Conservation (phyloP, 176 grass and related monocot species). For the Chrysopogon serrulatus region DNA sequence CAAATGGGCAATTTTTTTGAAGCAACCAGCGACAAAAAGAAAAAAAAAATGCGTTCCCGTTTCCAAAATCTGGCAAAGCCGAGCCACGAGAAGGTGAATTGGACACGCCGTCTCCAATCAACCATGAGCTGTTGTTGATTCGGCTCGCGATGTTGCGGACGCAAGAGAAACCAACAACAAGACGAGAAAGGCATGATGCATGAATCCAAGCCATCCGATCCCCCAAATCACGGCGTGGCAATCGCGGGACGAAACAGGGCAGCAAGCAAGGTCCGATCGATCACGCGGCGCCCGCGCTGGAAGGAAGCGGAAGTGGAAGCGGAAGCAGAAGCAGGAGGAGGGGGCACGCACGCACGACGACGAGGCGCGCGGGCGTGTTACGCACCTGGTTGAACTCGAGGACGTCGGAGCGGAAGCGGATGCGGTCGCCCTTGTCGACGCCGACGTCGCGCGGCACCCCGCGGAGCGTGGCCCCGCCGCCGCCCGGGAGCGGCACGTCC, state of each 20-base stretch:
- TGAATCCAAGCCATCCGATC: neutral
- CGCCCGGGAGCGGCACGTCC: conserved; percentile 76
- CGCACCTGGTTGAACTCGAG: conserved; percentile 93
- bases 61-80: neutral
- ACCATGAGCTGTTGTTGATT: neutral
- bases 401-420: conserved; percentile 89
- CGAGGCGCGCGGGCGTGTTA: neutral
- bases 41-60: neutral
- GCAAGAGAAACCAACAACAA: neutral
- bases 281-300: neutral
- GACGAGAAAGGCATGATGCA: neutral
- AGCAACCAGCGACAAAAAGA: neutral
- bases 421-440: conserved; percentile 89
- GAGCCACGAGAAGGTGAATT: neutral
- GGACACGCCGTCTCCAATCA: neutral
- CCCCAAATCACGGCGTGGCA: neutral
- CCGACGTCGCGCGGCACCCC: conserved; percentile 71
- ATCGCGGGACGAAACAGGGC: neutral
- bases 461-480: conserved; percentile 42
- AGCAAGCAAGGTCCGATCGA: neutral
- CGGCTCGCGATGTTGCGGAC: neutral
- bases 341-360: too few relatives aligned
- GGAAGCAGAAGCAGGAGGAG: too few relatives aligned
- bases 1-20: neutral
- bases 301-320: neutral